Evolutionary conservation across 2,329 filamentous ascomycete species (phyloP), one percentile per base, ranked within the genome.

Genomic region (Phialocephala subalpina): DNA sequence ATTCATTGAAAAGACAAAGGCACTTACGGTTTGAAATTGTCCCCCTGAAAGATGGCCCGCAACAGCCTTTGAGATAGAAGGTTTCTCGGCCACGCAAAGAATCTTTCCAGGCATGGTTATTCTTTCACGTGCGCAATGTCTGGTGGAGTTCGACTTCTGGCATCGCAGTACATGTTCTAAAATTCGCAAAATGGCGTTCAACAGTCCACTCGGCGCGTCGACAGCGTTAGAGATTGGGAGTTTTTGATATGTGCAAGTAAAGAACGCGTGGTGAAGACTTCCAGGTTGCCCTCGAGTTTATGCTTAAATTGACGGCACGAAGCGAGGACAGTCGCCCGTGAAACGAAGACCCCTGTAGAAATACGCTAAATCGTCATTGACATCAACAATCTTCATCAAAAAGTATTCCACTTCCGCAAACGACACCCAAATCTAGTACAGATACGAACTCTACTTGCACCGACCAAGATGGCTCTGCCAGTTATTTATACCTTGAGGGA

Each of bases 11-110:
- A 8, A 53, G 27, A 35, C 3, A 57, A 16, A 20, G 27, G 35
- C 33, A 68, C 90, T 78, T 80, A 97, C 93, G 62, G 87, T 90
- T 77, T 87, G 86, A 65, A 90, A 84, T 20, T 82, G 82, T 57
- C 93, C 92, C 58, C 96, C 95, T 36, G 92, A 92, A 33, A 99
- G 86, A 82, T 98, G 95, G 65, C 89, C 87, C 45, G 96, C 93
- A 58, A 99, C 95, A 42, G 95, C 94, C 80, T 96, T 97, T 65
- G 96, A 93, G 69, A 99, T 97, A 49, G 95, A 97, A 40, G 94
- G 94, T 84, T 99, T 94, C 79, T 94, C 91, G 67, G 91, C 92
- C 71, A 94, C 91, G 76, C 91, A 94, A 61, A 94, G 82, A 66
- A 93, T 87, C 73, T 84, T 87, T 62, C 62, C 62, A 56, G 67